Conservation (phyloP, 176 grass and related monocot species). For the Carex myosuroides region DNA sequence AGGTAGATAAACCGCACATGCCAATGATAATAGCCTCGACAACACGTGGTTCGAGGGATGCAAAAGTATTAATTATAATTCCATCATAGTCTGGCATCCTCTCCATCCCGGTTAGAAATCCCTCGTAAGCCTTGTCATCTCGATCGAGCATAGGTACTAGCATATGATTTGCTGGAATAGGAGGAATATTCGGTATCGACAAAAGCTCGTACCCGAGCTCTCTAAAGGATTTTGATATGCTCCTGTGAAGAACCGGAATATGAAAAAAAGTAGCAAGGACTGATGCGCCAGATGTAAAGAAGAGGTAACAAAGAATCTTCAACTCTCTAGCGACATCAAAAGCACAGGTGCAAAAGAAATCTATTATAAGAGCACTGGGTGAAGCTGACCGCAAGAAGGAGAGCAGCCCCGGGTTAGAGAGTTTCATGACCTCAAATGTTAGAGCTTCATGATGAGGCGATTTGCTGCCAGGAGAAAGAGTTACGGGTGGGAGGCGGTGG, state of each 20-base stretch:
- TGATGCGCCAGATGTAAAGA: constrained; percentile 19
- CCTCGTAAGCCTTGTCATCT: background rate
- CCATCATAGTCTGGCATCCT: constrained; percentile 19
- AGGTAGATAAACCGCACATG: no score
- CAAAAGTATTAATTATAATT: constrained; percentile 45
- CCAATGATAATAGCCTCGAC: no score
- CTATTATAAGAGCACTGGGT: constrained; percentile 34
- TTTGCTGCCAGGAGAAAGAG: background rate
- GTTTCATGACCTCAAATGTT: constrained; percentile 15
- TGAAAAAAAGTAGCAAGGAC: background rate
- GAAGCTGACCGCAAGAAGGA: constrained; percentile 24
- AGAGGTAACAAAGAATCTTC: constrained; percentile 39
- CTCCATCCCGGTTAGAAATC: background rate
- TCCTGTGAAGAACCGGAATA: background rate
- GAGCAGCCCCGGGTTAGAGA: constrained; percentile 16
- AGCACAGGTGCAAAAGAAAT: constrained; percentile 36
- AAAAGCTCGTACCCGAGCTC: background rate
- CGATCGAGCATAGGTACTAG: constrained; percentile 12
- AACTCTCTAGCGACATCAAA: constrained; percentile 34
- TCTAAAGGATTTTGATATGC: constrained; percentile 8
- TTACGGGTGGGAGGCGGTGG: no score
- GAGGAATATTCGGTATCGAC: background rate
- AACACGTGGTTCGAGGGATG: constrained; percentile 34
- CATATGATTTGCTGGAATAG: constrained; percentile 31
- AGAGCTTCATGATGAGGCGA: background rate